phyloP scores from a whole-genome alignment of 768 basidiomycete genomes.

The Daedaleopsis sinensis region DNA sequence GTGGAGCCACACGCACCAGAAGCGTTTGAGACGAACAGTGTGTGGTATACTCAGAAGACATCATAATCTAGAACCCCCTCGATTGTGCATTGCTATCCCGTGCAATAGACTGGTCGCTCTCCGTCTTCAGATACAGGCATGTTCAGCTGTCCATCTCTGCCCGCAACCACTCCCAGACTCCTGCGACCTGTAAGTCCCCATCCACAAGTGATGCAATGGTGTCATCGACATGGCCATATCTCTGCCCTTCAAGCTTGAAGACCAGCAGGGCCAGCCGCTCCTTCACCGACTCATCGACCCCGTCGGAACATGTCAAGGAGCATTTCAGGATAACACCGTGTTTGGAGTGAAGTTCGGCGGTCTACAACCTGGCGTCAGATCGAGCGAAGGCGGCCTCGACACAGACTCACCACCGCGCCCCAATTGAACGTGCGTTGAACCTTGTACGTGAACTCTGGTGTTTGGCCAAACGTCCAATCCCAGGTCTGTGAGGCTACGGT shows the following conservation, averaged over 20 bases:
- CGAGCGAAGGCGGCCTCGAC: not conserved
- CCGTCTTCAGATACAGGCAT: not conserved
- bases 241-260: conserved; percentile 34
- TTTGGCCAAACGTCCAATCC: conserved; percentile 94
- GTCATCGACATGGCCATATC: conserved; percentile 43
- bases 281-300: conserved; percentile 14
- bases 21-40: conserved; percentile 71
- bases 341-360: conserved; percentile 55
- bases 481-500: conserved; percentile 59
- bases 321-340: conserved; percentile 67
- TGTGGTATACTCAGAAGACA: conserved; percentile 69
- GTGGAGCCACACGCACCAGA: conserved; percentile 68
- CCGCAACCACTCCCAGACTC: conserved; percentile 37
- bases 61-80: conserved; percentile 18
- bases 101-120: conserved; percentile 3
- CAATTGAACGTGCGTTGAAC: conserved; percentile 41
- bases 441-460: conserved; percentile 86
- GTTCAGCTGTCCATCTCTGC: conserved; percentile 33
- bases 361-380: conserved; percentile 33
- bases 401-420: conserved; percentile 42
- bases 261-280: conserved; percentile 30
- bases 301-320: conserved; percentile 30
- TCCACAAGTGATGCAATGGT: conserved; percentile 6
- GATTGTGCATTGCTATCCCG: not conserved
- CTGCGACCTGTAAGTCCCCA: conserved; percentile 13